Conservation (phyloP, 371 early-diverging fungal genomes). For the Fennellomyces sp. region DNA sequence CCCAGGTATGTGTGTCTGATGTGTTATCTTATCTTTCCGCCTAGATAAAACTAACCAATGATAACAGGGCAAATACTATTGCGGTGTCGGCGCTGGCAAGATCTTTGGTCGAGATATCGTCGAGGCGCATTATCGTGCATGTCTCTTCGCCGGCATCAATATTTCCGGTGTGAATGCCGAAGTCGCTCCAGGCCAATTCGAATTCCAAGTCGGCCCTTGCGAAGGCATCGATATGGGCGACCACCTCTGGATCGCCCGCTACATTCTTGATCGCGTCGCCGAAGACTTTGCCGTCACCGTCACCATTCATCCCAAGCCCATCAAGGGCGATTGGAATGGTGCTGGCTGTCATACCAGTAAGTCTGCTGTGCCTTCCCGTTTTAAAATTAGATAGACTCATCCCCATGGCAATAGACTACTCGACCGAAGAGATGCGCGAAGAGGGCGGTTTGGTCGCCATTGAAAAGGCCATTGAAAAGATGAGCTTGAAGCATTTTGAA, state of each 20-base stretch:
- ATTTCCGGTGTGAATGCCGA: constrained; percentile 62
- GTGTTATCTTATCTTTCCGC: constrained; percentile 13
- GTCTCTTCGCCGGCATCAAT: constrained; percentile 59
- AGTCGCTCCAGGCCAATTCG: constrained; percentile 65
- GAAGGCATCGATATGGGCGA: constrained; percentile 61
- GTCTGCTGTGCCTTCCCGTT: neutral
- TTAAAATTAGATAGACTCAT: neutral
- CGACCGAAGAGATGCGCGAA: constrained; percentile 62
- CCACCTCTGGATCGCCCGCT: constrained; percentile 62
- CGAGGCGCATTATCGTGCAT: constrained; percentile 65
- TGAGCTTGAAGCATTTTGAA: constrained; percentile 51
- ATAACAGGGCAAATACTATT: constrained; percentile 55
- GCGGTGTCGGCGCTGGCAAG: constrained; percentile 56
- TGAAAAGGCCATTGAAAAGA: constrained; percentile 58
- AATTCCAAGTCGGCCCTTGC: constrained; percentile 66
- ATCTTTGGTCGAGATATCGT: constrained; percentile 62
- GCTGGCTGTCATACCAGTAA: constrained; percentile 50
- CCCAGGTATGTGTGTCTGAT: constrained; percentile 38
- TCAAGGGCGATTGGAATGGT: constrained; percentile 59
- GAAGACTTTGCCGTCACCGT: constrained; percentile 65
- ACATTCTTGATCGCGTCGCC: constrained; percentile 56
- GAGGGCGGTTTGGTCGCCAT: constrained; percentile 60
- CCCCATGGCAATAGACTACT: constrained; percentile 37
- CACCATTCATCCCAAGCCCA: constrained; percentile 57
- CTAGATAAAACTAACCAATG: constrained; percentile 29